phyloP scores from a whole-genome alignment of 75 land plant genomes.

The Larix kaempferi region DNA sequence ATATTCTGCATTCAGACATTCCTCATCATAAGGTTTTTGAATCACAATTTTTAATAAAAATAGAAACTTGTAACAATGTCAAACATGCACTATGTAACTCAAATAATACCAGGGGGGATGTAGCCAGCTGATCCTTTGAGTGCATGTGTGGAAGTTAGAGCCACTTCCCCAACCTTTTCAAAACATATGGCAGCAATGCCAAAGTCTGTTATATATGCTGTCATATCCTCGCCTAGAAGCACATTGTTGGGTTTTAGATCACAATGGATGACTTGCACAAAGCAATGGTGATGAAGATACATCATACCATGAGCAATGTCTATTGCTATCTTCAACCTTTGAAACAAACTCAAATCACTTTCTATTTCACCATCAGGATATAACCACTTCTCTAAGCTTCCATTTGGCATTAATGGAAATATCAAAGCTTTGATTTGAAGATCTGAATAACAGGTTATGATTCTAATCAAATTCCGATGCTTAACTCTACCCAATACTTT shows the following conservation, averaged over 20 bases:
- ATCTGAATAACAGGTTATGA: too few relatives aligned
- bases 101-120: not conserved
- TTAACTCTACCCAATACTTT: too few relatives aligned
- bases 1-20: not conserved
- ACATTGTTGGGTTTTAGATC: slow-evolving; percentile 28
- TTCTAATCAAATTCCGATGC: too few relatives aligned
- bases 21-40: not conserved
- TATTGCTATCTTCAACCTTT: too few relatives aligned
- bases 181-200: slow-evolving; percentile 16
- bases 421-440: too few relatives aligned
- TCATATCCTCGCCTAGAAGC: slow-evolving; percentile 16
- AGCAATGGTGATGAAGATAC: slow-evolving; percentile 19
- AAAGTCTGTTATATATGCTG: slow-evolving; percentile 13
- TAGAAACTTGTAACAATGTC: not conserved
- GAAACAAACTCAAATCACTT: too few relatives aligned
- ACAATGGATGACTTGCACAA: slow-evolving; percentile 15
- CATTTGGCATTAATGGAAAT: too few relatives aligned
- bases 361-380: too few relatives aligned
- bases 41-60: not conserved
- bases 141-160: not conserved
- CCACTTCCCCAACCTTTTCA: too few relatives aligned
- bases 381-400: too few relatives aligned
- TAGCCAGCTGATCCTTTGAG: not conserved
- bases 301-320: not conserved
- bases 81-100: not conserved